phyloP scores from a whole-genome alignment of 768 basidiomycete species.

The Termitomyces bulborhizus region DNA sequence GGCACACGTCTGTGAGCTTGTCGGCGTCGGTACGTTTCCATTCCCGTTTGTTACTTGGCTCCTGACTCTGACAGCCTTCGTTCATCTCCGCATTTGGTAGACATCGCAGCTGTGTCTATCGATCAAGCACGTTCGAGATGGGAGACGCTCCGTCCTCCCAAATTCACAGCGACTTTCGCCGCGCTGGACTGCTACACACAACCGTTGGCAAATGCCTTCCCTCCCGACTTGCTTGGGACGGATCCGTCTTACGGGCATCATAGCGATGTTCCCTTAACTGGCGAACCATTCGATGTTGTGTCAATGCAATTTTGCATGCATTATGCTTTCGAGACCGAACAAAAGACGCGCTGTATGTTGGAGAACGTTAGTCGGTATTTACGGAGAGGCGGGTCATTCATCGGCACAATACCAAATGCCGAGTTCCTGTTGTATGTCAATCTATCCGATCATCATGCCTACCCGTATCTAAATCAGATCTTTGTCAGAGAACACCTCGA shows the following conservation, averaged over 20 bases:
- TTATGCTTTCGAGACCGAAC: slow-evolving; percentile 91
- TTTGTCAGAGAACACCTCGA: slow-evolving; percentile 62
- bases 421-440: slow-evolving; percentile 71
- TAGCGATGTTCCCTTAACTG: slow-evolving; percentile 7
- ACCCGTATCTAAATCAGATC: slow-evolving; percentile 1
- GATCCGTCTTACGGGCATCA: slow-evolving; percentile 15
- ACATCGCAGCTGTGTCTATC: slow-evolving; percentile 85
- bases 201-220: slow-evolving; percentile 62
- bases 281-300: slow-evolving; percentile 83
- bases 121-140: slow-evolving; percentile 81
- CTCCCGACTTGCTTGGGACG: slow-evolving; percentile 45
- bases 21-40: slow-evolving; percentile 64
- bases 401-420: slow-evolving; percentile 95
- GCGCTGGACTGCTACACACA: slow-evolving; percentile 86
- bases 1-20: slow-evolving; percentile 71
- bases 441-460: slow-evolving; percentile 6
- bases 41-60: slow-evolving; percentile 2
- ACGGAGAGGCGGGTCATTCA: slow-evolving; percentile 80
- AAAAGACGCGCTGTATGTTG: slow-evolving; percentile 88
- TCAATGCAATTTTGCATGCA: slow-evolving; percentile 99
- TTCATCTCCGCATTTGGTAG: slow-evolving; percentile 30
- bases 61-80: not conserved
- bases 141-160: slow-evolving; percentile 40
- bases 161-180: slow-evolving; percentile 77
- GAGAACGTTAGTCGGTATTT: slow-evolving; percentile 81